These are phyloP conservation scores for Plenodomus lindquistii DNA, from an alignment of 2,329 filamentous ascomycete species.

Conservation along the genomic window DNA sequence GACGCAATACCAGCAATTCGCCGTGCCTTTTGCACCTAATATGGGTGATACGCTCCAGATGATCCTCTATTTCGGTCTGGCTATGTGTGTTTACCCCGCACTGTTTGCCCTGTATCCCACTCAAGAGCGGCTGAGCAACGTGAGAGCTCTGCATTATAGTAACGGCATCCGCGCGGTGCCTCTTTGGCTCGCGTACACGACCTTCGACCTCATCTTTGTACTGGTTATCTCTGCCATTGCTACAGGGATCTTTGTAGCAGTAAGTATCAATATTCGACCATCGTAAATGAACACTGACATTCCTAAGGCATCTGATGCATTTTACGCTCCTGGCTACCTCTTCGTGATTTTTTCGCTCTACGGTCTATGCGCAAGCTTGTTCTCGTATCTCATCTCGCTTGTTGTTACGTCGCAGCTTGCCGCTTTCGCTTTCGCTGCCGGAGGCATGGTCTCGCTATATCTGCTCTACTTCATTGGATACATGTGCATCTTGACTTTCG, in stretches of 20 bases:
- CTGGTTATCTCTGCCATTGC: slow-evolving; percentile 67
- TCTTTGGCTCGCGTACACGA: slow-evolving; percentile 80
- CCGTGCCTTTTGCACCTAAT: slow-evolving; percentile 69
- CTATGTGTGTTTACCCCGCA: slow-evolving; percentile 76
- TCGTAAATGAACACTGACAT: not conserved
- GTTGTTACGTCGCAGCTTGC: slow-evolving; percentile 78
- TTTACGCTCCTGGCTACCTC: slow-evolving; percentile 79
- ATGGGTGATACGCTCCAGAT: slow-evolving; percentile 77
- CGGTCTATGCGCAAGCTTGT: slow-evolving; percentile 73
- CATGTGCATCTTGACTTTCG: slow-evolving; percentile 71
- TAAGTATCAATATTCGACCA: slow-evolving; percentile 14
- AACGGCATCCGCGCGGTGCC: slow-evolving; percentile 84
- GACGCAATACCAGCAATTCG: slow-evolving; percentile 75
- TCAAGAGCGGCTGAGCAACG: slow-evolving; percentile 76
- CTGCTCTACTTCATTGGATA: slow-evolving; percentile 53
- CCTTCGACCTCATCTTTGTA: slow-evolving; percentile 79
- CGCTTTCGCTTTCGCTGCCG: slow-evolving; percentile 81
- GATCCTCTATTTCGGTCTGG: slow-evolving; percentile 79
- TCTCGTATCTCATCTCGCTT: slow-evolving; percentile 81
- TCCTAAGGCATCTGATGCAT: slow-evolving; percentile 60
- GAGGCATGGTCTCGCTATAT: slow-evolving; percentile 65
- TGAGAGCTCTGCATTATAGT: slow-evolving; percentile 85
- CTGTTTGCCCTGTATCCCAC: slow-evolving; percentile 91
- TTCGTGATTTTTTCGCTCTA: slow-evolving; percentile 82
- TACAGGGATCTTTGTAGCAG: slow-evolving; percentile 68